These are phyloP conservation scores for Hymenoscyphus fructigenus DNA, from an alignment of 2,329 filamentous ascomycete genomes.

Conservation along the genomic window DNA sequence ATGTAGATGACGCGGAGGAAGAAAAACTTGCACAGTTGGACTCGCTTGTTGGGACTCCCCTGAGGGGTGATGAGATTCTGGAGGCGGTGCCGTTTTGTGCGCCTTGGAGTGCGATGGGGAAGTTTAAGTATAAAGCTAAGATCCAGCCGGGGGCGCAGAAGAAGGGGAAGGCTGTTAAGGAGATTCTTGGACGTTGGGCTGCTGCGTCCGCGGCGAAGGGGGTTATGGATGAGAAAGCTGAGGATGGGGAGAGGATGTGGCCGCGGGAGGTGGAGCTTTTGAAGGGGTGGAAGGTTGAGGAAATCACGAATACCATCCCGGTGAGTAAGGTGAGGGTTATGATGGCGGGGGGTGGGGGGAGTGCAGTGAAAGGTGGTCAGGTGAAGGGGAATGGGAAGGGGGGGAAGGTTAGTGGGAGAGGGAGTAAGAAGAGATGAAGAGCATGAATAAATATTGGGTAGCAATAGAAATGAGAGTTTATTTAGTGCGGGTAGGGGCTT, in stretches of 20 bases:
- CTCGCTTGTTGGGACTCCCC: slow-evolving; percentile 72
- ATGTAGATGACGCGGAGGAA: slow-evolving; percentile 58
- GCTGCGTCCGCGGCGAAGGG: slow-evolving; percentile 55
- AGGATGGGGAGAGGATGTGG: slow-evolving; percentile 75
- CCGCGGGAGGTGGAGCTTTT: slow-evolving; percentile 83
- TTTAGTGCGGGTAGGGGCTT: background rate
- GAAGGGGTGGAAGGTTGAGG: slow-evolving; percentile 75
- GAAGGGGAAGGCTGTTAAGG: slow-evolving; percentile 91
- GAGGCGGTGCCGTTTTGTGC: slow-evolving; percentile 64
- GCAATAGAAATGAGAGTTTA: background rate
- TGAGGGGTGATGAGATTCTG: slow-evolving; percentile 79
- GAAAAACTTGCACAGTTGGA: slow-evolving; percentile 60
- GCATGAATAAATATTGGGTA: background rate
- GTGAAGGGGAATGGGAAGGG: slow-evolving; percentile 32
- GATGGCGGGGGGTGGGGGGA: slow-evolving; percentile 57
- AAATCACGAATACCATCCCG: slow-evolving; percentile 77
- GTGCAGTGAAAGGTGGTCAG: slow-evolving; percentile 29
- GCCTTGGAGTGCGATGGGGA: slow-evolving; percentile 61
- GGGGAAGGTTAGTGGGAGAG: slow-evolving; percentile 27
- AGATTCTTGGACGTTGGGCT: slow-evolving; percentile 82
- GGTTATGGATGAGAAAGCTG: slow-evolving; percentile 58
- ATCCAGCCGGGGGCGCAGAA: slow-evolving; percentile 86
- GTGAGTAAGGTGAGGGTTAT: slow-evolving; percentile 80
- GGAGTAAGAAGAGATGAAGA: slow-evolving; percentile 26
- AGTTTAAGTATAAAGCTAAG: slow-evolving; percentile 92